Conservation (phyloP, 164 flowering plant species). For the Magnolia kwangsiensis region DNA sequence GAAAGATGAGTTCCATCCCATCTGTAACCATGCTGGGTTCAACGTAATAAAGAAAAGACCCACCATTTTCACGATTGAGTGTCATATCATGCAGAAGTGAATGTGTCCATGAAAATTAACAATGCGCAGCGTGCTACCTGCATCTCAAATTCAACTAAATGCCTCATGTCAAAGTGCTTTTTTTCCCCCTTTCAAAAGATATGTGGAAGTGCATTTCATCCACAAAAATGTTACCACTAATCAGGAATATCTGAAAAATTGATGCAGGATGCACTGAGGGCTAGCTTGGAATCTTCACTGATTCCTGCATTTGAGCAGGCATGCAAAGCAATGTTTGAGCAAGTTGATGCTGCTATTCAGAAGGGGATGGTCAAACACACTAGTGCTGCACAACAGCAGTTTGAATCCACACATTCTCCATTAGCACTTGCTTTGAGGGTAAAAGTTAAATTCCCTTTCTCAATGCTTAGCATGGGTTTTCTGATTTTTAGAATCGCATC, state of each 20-base stretch:
- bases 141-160: too few species aligned
- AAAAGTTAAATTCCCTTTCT: slow-evolving; percentile 10
- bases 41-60: too few species aligned
- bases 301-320: slow-evolving; percentile 91
- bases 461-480: not conserved
- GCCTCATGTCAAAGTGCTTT: too few species aligned
- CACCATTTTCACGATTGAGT: too few species aligned
- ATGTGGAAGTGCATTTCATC: too few species aligned
- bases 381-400: slow-evolving; percentile 61
- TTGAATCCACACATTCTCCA: slow-evolving; percentile 69
- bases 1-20: too few species aligned
- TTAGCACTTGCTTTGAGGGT: slow-evolving; percentile 80
- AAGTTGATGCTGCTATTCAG: slow-evolving; percentile 78
- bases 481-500: not conserved
- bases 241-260: not conserved
- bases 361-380: slow-evolving; percentile 89
- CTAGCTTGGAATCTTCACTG: slow-evolving; percentile 65
- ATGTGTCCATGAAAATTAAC: too few species aligned
- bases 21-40: too few species aligned
- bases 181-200: too few species aligned
- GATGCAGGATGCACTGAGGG: slow-evolving; percentile 70
- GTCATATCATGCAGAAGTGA: too few species aligned
- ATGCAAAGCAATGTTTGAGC: slow-evolving; percentile 93
- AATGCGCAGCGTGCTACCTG: too few species aligned
- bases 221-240: too few species aligned